These are phyloP conservation scores for Puccinia hordei DNA, from an alignment of 1,284 basidiomycete genomes.

Conservation along the genomic window DNA sequence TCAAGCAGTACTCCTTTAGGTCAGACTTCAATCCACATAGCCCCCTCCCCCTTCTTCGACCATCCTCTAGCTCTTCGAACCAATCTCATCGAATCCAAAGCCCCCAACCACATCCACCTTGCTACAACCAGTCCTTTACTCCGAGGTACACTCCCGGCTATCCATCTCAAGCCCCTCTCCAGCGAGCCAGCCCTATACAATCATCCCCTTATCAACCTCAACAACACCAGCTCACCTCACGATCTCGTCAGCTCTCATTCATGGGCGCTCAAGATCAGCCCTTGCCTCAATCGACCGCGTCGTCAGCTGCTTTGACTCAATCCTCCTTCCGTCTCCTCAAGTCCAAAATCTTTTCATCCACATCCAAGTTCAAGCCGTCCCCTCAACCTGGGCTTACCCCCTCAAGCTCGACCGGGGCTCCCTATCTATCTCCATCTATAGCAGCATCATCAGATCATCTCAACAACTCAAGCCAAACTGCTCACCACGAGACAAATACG, in stretches of 20 bases:
- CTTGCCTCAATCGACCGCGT: background rate
- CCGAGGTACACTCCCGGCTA: background rate
- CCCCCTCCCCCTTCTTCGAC: background rate
- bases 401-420: background rate
- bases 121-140: background rate
- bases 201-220: constrained; percentile 2
- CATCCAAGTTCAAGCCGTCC: background rate
- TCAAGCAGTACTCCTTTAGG: constrained; percentile 12
- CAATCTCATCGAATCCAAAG: background rate
- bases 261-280: constrained; percentile 4
- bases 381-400: background rate
- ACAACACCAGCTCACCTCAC: background rate
- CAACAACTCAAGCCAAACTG: background rate
- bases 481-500: background rate
- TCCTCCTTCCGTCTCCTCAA: constrained; percentile 21
- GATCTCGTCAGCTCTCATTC: background rate
- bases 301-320: background rate
- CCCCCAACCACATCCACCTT: background rate
- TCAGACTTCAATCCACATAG: background rate
- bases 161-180: background rate
- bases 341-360: constrained; percentile 11
- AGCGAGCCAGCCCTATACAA: background rate
- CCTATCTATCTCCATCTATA: background rate
- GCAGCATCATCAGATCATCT: background rate
- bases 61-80: background rate